phyloP scores from a whole-genome alignment of 2,329 filamentous ascomycete genomes.

The Fusarium pseudonygamai region DNA sequence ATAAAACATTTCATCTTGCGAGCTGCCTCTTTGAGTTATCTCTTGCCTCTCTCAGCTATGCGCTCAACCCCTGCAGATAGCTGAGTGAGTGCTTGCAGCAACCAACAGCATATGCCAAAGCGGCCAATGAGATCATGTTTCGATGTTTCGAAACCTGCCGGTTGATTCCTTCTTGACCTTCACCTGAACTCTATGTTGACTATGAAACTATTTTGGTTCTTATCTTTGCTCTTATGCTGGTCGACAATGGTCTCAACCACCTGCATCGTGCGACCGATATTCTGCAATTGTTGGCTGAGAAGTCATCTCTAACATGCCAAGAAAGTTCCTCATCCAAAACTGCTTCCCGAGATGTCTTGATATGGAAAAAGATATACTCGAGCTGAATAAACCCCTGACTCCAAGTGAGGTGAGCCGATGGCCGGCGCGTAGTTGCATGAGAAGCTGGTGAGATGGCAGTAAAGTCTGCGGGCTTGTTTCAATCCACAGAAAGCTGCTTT shows the following conservation, averaged over 20 bases:
- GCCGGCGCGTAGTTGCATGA: constrained; percentile 27
- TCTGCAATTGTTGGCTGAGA: neutral
- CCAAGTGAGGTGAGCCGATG: neutral
- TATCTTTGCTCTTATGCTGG: neutral
- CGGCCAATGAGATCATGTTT: constrained; percentile 42
- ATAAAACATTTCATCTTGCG: neutral
- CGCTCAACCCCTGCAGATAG: constrained; percentile 21
- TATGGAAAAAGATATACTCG: neutral
- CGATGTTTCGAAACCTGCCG: constrained; percentile 17
- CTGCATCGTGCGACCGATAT: neutral
- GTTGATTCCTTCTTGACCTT: neutral
- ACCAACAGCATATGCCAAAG: constrained; percentile 48
- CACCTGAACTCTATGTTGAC: neutral
- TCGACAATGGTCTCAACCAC: neutral
- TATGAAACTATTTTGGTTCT: constrained; percentile 1
- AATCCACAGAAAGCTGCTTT: neutral
- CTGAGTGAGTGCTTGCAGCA: constrained; percentile 25
- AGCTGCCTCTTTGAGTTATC: neutral
- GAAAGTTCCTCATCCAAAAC: neutral
- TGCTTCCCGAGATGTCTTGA: neutral
- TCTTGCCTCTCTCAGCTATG: neutral
- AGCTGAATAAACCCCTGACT: neutral
- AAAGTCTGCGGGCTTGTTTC: neutral
- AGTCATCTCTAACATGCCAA: neutral
- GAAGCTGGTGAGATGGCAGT: neutral